Evolutionary conservation across 2,329 filamentous ascomycete species (phyloP).

Genomic region (Arthrocladium fulminans): DNA sequence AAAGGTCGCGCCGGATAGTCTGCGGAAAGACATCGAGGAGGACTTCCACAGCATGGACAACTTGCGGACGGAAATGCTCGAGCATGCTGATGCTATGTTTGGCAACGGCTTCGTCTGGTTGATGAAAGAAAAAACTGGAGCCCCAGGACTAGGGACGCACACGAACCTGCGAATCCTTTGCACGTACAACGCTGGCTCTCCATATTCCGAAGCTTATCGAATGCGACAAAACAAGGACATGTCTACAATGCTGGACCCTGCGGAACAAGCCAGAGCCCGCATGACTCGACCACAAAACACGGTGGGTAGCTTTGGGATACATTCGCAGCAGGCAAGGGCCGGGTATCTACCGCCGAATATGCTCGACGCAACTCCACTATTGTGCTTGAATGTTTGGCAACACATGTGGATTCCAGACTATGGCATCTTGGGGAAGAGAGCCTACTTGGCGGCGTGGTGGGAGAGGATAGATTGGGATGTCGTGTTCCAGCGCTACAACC

Average conservation of each 20-base stretch:
- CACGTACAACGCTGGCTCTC: slow-evolving; percentile 87
- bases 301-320: slow-evolving; percentile 23
- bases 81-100: slow-evolving; percentile 83
- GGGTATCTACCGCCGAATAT: slow-evolving; percentile 34
- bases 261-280: slow-evolving; percentile 9
- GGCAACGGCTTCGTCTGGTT: slow-evolving; percentile 97
- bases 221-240: slow-evolving; percentile 50
- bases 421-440: slow-evolving; percentile 63
- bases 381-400: slow-evolving; percentile 95
- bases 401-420: slow-evolving; percentile 86
- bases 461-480: slow-evolving; percentile 72
- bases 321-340: slow-evolving; percentile 19
- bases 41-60: slow-evolving; percentile 78
- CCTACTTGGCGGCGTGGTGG: slow-evolving; percentile 80
- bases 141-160: slow-evolving; percentile 21
- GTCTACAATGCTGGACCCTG: slow-evolving; percentile 29
- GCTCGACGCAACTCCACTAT: slow-evolving; percentile 42
- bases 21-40: slow-evolving; percentile 46
- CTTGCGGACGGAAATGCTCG: slow-evolving; percentile 67
- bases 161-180: slow-evolving; percentile 56
- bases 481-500: slow-evolving; percentile 37
- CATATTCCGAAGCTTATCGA: slow-evolving; percentile 77
- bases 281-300: slow-evolving; percentile 11
- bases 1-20: slow-evolving; percentile 11
- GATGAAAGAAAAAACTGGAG: slow-evolving; percentile 49